phyloP scores from a whole-genome alignment of 1,284 basidiomycete species.

The Peniophora sp. region DNA sequence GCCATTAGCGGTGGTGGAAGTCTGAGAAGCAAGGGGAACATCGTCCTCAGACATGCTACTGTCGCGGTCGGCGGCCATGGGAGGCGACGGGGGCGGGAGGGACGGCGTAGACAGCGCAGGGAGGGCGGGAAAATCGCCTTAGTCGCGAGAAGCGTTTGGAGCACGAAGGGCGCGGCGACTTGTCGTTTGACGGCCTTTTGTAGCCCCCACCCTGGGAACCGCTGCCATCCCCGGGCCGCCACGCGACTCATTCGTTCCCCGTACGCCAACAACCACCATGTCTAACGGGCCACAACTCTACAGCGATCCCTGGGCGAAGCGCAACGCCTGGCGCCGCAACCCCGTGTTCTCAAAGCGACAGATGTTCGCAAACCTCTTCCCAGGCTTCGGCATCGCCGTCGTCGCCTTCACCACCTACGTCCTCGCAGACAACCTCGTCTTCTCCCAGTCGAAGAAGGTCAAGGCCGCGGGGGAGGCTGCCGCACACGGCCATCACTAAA shows the following conservation, averaged over 20 bases:
- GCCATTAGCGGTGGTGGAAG: constrained; percentile 12
- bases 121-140: not conserved
- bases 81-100: constrained; percentile 5
- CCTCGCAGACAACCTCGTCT: constrained; percentile 66
- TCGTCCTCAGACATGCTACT: constrained; percentile 54
- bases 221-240: not conserved
- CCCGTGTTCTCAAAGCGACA: constrained; percentile 79
- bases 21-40: constrained; percentile 45
- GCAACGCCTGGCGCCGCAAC: constrained; percentile 89
- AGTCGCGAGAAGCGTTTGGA: not conserved
- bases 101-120: not conserved
- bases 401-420: constrained; percentile 90
- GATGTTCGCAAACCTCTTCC: constrained; percentile 85
- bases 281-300: constrained; percentile 51
- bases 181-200: constrained; percentile 5
- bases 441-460: constrained; percentile 24
- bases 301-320: constrained; percentile 91
- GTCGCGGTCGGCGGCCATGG: constrained; percentile 5
- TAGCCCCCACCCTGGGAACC: not conserved
- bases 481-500: not conserved
- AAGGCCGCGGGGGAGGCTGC: constrained; percentile 15
- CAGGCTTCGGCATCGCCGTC: constrained; percentile 87
- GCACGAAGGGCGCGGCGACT: not conserved
- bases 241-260: not conserved
- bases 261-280: constrained; percentile 1